These are phyloP conservation scores for Gentiana straminea DNA, from an alignment of 257 asterid genomes.

Conservation along the genomic window DNA sequence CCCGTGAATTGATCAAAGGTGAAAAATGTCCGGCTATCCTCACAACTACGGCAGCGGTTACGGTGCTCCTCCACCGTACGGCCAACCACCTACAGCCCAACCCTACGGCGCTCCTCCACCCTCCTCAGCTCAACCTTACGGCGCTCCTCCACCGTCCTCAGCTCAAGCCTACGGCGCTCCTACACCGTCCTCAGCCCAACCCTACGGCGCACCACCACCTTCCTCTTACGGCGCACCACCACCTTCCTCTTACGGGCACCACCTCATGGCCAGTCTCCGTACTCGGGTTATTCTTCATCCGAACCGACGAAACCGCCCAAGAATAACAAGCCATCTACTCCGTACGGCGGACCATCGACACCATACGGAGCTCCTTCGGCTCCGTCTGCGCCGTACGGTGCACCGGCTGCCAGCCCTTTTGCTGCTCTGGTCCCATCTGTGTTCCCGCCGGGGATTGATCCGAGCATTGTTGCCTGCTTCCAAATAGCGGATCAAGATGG, in stretches of 20 bases:
- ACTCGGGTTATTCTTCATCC: slow-evolving; percentile 16
- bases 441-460: slow-evolving; percentile 92
- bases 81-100: slow-evolving; percentile 34
- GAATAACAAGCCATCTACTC: slow-evolving; percentile 12
- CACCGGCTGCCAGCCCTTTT: slow-evolving; percentile 45
- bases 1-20: neutral
- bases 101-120: slow-evolving; percentile 22
- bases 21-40: slow-evolving; percentile 59
- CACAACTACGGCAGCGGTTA: slow-evolving; percentile 16
- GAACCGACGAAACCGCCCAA: slow-evolving; percentile 34
- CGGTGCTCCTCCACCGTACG: slow-evolving; percentile 16
- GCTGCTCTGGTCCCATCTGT: slow-evolving; percentile 57
- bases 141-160: slow-evolving; percentile 22
- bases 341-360: slow-evolving; percentile 13
- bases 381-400: slow-evolving; percentile 28
- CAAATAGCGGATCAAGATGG: slow-evolving; percentile 89
- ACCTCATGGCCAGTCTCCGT: slow-evolving; percentile 11
- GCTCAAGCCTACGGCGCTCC: slow-evolving; percentile 15
- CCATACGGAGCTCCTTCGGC: slow-evolving; percentile 34
- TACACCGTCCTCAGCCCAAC: slow-evolving; percentile 21
- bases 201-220: slow-evolving; percentile 18
- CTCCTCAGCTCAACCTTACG: slow-evolving; percentile 16
- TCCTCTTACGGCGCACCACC: slow-evolving; percentile 8
- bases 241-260: slow-evolving; percentile 19
- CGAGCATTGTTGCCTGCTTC: slow-evolving; percentile 58